A percentile compares a stretch with the other conserved stretches of the same genome.
phyloP scores from a whole-genome alignment of 352 stramenopile genomes.

The Aphanomyces astaci region DNA sequence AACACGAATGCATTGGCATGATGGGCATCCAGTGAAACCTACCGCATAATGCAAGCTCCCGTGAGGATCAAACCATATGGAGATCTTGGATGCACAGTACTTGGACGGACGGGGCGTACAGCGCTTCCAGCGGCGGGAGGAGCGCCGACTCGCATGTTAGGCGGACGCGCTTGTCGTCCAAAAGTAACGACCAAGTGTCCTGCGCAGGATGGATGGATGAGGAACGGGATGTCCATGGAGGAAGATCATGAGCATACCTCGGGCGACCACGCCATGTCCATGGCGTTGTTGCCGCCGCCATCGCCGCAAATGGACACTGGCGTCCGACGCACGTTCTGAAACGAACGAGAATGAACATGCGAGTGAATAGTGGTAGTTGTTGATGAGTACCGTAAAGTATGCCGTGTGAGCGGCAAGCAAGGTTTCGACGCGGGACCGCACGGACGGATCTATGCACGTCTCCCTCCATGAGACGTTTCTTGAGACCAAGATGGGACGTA shows the following conservation, averaged over 20 bases:
- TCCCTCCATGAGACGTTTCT: not conserved
- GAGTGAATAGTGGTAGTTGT: no score
- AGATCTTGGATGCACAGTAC: constrained; percentile 27
- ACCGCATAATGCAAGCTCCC: not conserved
- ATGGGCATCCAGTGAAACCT: constrained; percentile 50
- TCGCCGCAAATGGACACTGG: constrained; percentile 55
- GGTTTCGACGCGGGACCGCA: constrained; percentile 79
- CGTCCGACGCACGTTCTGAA: constrained; percentile 32
- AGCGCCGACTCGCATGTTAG: constrained; percentile 77
- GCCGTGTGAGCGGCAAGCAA: constrained; percentile 72
- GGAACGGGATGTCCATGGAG: not conserved
- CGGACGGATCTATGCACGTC: constrained; percentile 67
- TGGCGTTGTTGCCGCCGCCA: no score
- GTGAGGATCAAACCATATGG: constrained; percentile 3
- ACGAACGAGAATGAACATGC: constrained; percentile 19
- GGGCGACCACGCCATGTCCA: no score
- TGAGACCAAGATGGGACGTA: not conserved
- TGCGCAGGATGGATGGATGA: constrained; percentile 34
- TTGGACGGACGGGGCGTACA: constrained; percentile 64
- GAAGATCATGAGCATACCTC: not conserved
- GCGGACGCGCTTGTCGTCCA: constrained; percentile 64
- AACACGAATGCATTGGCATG: constrained; percentile 64
- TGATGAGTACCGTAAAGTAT: constrained; percentile 65
- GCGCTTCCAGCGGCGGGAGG: constrained; percentile 64
- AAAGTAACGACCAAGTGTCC: constrained; percentile 77